Base-by-base conservation (phyloP, 2,329 filamentous ascomycete genomes). In the Diplodia seriata region DNA sequence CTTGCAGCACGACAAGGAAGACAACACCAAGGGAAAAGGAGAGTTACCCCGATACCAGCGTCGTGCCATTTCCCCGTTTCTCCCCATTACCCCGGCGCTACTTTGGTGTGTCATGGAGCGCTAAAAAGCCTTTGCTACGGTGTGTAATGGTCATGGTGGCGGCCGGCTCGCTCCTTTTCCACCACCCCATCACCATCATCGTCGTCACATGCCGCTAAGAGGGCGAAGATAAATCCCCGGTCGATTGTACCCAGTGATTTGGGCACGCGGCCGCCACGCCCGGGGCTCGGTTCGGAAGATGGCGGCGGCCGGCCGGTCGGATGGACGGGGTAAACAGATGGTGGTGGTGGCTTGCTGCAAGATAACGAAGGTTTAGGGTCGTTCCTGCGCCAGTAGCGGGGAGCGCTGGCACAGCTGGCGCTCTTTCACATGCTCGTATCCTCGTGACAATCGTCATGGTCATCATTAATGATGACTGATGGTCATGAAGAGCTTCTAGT, bases 31-130 rank as follows among this genome's bases (percentile, higher is more conserved):
- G 8, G 5, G 31, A 8, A 11, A 5, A 56, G 18, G 5, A n/a
- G 51, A 49, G 57, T 61, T 61, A 31, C 40, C n/a, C 57, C 57
- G 57, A 26, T 15, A 12, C 36, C 15, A 38, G 14, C 20, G 26
- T 31, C 8, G 31, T 14, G 38, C 23, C 57, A 33, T 61, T 61
- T 61, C 40, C 57, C 57, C 57, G 57, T 61, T 61, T 61, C 43
- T 47, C 57, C 40, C 57, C 57, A 61, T 61, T 61, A 4, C 57
- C 26, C 57, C 57, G 57, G 31, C 57, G 57, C 57, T 61, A 49
- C 23, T 8, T 20, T 33, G 15, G 26, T 23, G 50, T 18, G 40
- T 36, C 36, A 33, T 4, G 33, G 18, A 33, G n/a, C 33, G 54
- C 54, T 20, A 36, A n/a, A 38, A 61, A 50, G 40, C 40, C 50